These are phyloP conservation scores for Kluyveromyces nonfermentans DNA, from an alignment of 805 yeast species.

Conservation along the genomic window DNA sequence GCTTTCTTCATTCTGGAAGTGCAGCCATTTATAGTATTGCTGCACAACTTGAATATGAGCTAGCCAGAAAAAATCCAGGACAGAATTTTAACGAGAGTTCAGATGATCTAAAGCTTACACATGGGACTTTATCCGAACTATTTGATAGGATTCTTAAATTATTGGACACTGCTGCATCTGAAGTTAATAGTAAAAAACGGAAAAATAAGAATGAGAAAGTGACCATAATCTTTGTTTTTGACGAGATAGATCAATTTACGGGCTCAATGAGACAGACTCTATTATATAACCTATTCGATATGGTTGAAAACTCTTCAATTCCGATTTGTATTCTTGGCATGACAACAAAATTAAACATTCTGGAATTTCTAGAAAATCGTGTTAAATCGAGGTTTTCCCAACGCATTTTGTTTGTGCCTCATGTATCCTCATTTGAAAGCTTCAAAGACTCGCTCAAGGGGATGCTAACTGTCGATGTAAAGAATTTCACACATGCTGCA, in stretches of 20 bases:
- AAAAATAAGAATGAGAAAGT: conserved; percentile 25
- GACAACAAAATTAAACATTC: conserved; percentile 61
- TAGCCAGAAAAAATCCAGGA: conserved; percentile 8
- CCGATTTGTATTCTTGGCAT: conserved; percentile 80
- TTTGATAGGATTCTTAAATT: conserved; percentile 48
- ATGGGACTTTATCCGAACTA: conserved; percentile 48
- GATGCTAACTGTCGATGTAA: conserved; percentile 28
- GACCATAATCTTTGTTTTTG: conserved; percentile 70
- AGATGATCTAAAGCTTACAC: conserved; percentile 31
- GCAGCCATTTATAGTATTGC: conserved; percentile 82
- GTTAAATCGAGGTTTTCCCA: conserved; percentile 87
- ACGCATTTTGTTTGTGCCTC: conserved; percentile 52
- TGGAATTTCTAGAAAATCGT: conserved; percentile 82
- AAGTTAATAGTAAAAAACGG: conserved; percentile 12
- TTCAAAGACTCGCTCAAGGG: conserved; percentile 42
- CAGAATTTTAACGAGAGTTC: background rate
- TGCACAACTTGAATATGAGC: conserved; percentile 56
- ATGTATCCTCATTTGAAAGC: conserved; percentile 37
- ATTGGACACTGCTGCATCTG: conserved; percentile 32
- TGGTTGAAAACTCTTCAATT: conserved; percentile 58
- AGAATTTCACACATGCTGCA: conserved; percentile 20
- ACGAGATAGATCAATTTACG: conserved; percentile 78
- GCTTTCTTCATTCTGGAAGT: conserved; percentile 62
- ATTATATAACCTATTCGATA: conserved; percentile 78
- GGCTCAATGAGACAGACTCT: conserved; percentile 67